Base-by-base conservation (phyloP, 1,284 basidiomycete species). In the Afroboletus lepidellus region DNA sequence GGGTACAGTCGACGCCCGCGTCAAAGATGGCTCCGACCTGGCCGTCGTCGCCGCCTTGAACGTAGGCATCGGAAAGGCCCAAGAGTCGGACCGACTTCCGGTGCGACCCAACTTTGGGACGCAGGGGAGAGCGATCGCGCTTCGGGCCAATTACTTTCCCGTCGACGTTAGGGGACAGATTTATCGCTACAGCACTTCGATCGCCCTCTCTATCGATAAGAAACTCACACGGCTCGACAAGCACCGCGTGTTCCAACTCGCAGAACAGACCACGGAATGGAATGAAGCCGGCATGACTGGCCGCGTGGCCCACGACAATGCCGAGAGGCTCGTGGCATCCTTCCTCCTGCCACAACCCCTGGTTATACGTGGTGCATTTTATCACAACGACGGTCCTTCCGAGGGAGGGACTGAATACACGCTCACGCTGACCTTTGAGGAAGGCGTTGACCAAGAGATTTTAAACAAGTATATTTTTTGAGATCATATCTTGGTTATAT, bases 1-100 rank as follows among this genome's bases (percentile, higher is more conserved):
- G 5, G 75, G 77, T 3, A 65, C 60, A n/a, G 60, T 89, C 51
- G 87, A 90, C 59, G 55, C 73, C 24, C 83, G 87, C 30, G 67
- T 89, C 11, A 59, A 63, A 20, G 76, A 83, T 60, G 71, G 69
- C 18, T 79, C 81, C 1, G 78, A 87, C 58, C 73, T 80, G 33
- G 70, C 69, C 7, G 71, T 86, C 20, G 71, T 90, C 3, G 62
- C 67, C 0, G 61, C 72, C 0, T 72, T 90, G 32, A 12, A 47
- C 27, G 18, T 3, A 9, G n/a, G n/a, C n/a, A n/a, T n/a, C n/a
- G n/a, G n/a, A n/a, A 33, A 23, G 8, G 12, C 11, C 29, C 53
- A 0, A 18, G 4, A 32, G 2, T 0, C 24, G 15, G 37, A 21
- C 27, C 2, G 16, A 30, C 66, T 65, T 24, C 66, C 66, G 7